Conservation (phyloP, 805 yeast genomes). For the Scheffersomyces lignosus region DNA sequence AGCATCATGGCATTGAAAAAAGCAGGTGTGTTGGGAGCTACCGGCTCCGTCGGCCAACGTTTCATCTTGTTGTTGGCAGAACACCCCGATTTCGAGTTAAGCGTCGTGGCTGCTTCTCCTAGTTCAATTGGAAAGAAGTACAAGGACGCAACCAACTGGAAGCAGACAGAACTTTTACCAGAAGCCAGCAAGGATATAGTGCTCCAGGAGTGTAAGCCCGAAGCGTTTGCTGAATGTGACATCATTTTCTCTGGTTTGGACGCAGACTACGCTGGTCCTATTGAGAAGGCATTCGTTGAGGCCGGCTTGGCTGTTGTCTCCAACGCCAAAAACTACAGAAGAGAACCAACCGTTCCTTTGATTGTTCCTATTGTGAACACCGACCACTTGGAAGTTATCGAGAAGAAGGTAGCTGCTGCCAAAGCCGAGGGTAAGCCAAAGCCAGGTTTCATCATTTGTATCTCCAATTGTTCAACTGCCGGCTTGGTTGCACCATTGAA, state of each 20-base stretch:
- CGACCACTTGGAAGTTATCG: conserved; percentile 78
- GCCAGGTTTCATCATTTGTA: conserved; percentile 88
- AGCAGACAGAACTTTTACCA: conserved; percentile 85
- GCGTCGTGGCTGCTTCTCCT: conserved; percentile 86
- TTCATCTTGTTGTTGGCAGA: conserved; percentile 79
- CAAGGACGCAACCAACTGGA: conserved; percentile 87
- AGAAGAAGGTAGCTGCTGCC: conserved; percentile 55
- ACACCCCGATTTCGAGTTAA: conserved; percentile 87
- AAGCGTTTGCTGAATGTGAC: conserved; percentile 83
- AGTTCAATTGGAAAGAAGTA: conserved; percentile 93
- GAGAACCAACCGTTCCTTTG: conserved; percentile 83
- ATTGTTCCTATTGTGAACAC: conserved; percentile 95
- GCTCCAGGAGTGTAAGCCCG: conserved; percentile 78
- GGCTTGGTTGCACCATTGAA: conserved; percentile 95
- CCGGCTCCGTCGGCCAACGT: conserved; percentile 97
- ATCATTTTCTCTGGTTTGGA: conserved; percentile 94
- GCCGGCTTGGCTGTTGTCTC: conserved; percentile 85
- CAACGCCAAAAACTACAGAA: conserved; percentile 94
- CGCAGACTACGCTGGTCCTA: conserved; percentile 88
- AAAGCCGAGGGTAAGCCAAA: conserved; percentile 53
- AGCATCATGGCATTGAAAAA: too few species aligned
- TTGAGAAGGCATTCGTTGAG: conserved; percentile 81
- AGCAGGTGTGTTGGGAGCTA: conserved; percentile 95
- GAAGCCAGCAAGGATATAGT: conserved; percentile 56
- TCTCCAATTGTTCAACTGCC: conserved; percentile 97